phyloP scores from a whole-genome alignment of 495 filamentous ascomycete species.

The Bombardia bombarda region DNA sequence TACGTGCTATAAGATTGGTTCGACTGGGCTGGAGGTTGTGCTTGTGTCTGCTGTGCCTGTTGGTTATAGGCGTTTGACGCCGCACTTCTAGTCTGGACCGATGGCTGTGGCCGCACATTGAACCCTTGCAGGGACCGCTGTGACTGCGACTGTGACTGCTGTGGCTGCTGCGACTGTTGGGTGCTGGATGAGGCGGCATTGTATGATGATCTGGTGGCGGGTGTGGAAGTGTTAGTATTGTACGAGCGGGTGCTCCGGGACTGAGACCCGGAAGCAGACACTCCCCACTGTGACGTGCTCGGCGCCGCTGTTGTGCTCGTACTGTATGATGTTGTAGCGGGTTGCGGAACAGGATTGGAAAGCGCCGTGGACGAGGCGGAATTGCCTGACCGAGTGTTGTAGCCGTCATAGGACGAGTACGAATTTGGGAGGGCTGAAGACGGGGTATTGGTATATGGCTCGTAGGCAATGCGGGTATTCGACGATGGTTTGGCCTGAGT shows the following conservation, averaged over 20 bases:
- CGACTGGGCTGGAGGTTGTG: neutral
- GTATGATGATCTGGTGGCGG: conserved; percentile 5
- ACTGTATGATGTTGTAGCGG: conserved; percentile 15
- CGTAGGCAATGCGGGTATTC: conserved; percentile 14
- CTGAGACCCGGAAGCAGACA: conserved; percentile 9
- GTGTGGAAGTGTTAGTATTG: conserved; percentile 9
- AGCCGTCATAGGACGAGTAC: conserved; percentile 17
- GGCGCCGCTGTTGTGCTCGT: conserved; percentile 8
- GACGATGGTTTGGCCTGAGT: conserved; percentile 9
- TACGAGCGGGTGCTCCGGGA: conserved; percentile 14
- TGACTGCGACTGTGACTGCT: no score
- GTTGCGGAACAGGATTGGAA: conserved; percentile 11
- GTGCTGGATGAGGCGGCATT: conserved; percentile 4
- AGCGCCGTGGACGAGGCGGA: conserved; percentile 7
- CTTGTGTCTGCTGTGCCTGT: conserved; percentile 12
- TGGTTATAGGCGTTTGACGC: conserved; percentile 13
- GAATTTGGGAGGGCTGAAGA: conserved; percentile 8
- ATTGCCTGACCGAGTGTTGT: conserved; percentile 11
- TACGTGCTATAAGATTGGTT: conserved; percentile 7
- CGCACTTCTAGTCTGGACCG: conserved; percentile 7
- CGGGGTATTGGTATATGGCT: conserved; percentile 15
- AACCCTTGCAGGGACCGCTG: conserved; percentile 19
- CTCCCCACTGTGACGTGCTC: conserved; percentile 17
- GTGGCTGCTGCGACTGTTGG: conserved; percentile 15
- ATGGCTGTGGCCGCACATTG: conserved; percentile 13